Percentiles rank a stretch among this genome's conserved stretches.
These are phyloP conservation scores for Kluyveromyces dobzhanskii DNA, from an alignment of 805 yeast genomes.

Conservation along the genomic window DNA sequence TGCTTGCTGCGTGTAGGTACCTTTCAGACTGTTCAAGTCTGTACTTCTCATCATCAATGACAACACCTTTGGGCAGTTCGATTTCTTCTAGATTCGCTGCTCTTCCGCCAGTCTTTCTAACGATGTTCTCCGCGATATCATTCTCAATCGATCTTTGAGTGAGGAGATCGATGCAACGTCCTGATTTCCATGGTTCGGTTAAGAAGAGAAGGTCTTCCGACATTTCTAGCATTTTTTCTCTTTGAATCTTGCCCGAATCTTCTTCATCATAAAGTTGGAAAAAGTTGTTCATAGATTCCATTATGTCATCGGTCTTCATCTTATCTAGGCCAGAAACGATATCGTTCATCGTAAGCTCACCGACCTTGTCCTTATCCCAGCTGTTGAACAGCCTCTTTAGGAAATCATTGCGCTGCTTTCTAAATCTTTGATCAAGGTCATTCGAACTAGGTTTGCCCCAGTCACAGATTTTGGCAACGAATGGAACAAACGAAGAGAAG, in stretches of 20 bases:
- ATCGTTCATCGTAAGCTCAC: conserved; percentile 57
- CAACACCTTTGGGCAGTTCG: conserved; percentile 48
- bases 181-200: conserved; percentile 83
- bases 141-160: conserved; percentile 58
- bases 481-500: conserved; percentile 58
- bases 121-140: conserved; percentile 56
- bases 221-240: conserved; percentile 72
- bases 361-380: conserved; percentile 58
- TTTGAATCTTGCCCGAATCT: conserved; percentile 51
- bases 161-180: conserved; percentile 50
- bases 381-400: conserved; percentile 53
- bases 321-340: conserved; percentile 66
- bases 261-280: conserved; percentile 65
- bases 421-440: conserved; percentile 27
- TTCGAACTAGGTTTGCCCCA: conserved; percentile 48
- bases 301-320: conserved; percentile 61
- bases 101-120: conserved; percentile 23
- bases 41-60: conserved; percentile 54
- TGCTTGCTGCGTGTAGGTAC: conserved; percentile 79
- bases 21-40: conserved; percentile 64
- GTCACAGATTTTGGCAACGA: conserved; percentile 72
- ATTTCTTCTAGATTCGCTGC: conserved; percentile 33
- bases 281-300: conserved; percentile 71
- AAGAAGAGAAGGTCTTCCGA: conserved; percentile 82
- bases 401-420: conserved; percentile 37